Conservation (phyloP, 2,329 filamentous ascomycete genomes). For the Aspergillus sp. region DNA sequence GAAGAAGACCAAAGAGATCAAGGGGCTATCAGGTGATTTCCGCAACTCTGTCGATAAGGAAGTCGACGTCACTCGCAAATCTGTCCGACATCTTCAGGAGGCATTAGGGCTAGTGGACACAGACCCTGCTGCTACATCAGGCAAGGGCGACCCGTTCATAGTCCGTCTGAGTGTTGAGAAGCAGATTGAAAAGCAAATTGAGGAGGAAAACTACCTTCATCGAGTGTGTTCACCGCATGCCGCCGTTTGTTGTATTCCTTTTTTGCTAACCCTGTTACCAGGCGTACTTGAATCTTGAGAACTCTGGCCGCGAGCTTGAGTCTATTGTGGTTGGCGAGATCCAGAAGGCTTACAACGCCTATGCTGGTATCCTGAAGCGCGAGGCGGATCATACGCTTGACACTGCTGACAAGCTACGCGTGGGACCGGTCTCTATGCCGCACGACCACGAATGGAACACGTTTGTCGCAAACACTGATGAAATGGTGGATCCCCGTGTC, state of each 20-base stretch:
- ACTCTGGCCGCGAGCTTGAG: constrained; percentile 90
- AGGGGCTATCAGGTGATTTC: constrained; percentile 88
- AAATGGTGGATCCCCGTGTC: constrained; percentile 82
- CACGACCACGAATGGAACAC: constrained; percentile 88
- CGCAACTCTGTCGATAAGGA: constrained; percentile 96
- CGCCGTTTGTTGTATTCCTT: neutral
- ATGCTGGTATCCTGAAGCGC: constrained; percentile 85
- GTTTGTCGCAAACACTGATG: constrained; percentile 77
- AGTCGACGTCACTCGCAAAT: constrained; percentile 78
- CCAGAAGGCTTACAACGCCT: constrained; percentile 95
- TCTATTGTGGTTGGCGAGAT: constrained; percentile 96
- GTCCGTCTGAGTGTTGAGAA: constrained; percentile 82
- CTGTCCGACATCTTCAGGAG: constrained; percentile 79
- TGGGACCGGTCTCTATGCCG: constrained; percentile 86
- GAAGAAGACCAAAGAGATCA: constrained; percentile 99
- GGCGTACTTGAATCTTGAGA: constrained; percentile 93
- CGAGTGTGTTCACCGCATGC: constrained; percentile 58
- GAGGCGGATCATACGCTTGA: constrained; percentile 81
- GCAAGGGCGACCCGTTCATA: constrained; percentile 90
- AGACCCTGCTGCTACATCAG: constrained; percentile 71
- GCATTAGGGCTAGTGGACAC: constrained; percentile 75
- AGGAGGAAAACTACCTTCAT: constrained; percentile 97
- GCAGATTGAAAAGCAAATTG: constrained; percentile 87
- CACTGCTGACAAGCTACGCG: constrained; percentile 76
- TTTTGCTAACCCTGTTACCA: constrained; percentile 37